Conservation (phyloP, 2,329 filamentous ascomycete genomes). For the Zymoseptoria passerinii region DNA sequence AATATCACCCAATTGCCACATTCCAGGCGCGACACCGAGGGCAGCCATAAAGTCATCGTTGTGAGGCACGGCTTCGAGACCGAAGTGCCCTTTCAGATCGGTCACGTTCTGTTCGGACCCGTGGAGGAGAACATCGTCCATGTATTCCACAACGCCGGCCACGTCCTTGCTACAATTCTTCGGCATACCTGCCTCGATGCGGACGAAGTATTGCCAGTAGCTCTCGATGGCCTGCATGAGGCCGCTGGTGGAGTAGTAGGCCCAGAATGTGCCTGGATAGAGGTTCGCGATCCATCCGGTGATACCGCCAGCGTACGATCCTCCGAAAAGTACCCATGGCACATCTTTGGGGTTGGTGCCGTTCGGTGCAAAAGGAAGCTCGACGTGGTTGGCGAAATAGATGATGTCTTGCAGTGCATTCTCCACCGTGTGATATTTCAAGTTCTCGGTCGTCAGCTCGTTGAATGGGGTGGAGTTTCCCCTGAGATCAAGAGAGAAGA, state of each 20-base stretch:
- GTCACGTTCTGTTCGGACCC: constrained; percentile 28
- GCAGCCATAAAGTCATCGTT: constrained; percentile 47
- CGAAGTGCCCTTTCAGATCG: constrained; percentile 45
- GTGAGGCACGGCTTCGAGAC: constrained; percentile 42
- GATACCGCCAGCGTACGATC: constrained; percentile 50
- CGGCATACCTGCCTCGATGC: constrained; percentile 51
- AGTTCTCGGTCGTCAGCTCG: constrained; percentile 43
- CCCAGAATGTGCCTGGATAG: constrained; percentile 51
- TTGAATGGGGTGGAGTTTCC: constrained; percentile 48
- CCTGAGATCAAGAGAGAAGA: constrained; percentile 28
- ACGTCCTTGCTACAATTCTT: constrained; percentile 50
- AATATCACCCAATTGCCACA: constrained; percentile 47
- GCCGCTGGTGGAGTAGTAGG: constrained; percentile 49
- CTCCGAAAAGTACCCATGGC: constrained; percentile 32
- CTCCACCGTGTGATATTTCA: constrained; percentile 47
- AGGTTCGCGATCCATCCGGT: constrained; percentile 48
- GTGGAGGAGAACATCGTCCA: constrained; percentile 31
- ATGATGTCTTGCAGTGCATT: constrained; percentile 48
- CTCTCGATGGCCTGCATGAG: constrained; percentile 49
- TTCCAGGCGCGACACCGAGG: constrained; percentile 48
- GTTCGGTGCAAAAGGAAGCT: constrained; percentile 45
- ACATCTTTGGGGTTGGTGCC: constrained; percentile 25
- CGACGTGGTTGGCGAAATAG: constrained; percentile 46
- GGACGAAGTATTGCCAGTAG: constrained; percentile 52
- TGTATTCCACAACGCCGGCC: constrained; percentile 43